Conservation (phyloP, 1,284 basidiomycete genomes). For the Austroboletus sp. region DNA sequence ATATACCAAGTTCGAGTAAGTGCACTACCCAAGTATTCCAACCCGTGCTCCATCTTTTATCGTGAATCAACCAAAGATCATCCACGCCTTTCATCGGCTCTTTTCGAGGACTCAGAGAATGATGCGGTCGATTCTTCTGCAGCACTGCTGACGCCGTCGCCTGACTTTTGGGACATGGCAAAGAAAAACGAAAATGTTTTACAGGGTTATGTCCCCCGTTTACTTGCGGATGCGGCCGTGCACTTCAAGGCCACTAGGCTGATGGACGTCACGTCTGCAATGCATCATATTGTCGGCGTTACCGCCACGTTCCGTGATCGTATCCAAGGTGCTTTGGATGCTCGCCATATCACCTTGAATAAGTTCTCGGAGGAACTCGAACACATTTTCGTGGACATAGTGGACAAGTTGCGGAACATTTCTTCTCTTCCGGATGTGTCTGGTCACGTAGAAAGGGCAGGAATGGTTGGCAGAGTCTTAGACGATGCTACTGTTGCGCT, state of each 20-base stretch:
- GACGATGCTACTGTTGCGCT: neutral
- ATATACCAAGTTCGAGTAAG: conserved; percentile 2
- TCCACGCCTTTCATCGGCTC: neutral
- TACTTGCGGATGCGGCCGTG: conserved; percentile 1
- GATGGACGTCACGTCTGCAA: conserved; percentile 3
- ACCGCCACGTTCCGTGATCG: conserved; percentile 11
- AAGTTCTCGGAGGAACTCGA: conserved; percentile 5
- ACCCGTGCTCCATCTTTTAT: neutral
- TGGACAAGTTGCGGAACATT: neutral
- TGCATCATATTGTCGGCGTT: conserved; percentile 7
- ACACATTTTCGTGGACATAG: neutral
- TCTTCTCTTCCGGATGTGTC: conserved; percentile 1
- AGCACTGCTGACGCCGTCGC: neutral
- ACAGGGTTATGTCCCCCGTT: conserved; percentile 1
- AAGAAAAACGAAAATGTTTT: conserved; percentile 2
- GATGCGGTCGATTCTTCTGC: neutral
- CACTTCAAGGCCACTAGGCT: conserved; percentile 4
- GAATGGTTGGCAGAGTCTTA: conserved; percentile 9
- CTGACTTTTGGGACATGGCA: conserved; percentile 13
- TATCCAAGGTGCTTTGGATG: conserved; percentile 8
- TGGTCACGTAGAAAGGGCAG: conserved; percentile 1
- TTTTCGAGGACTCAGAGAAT: neutral
- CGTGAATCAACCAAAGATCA: no score
- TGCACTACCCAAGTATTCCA: neutral
- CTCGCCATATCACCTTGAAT: conserved; percentile 3